Evolutionary conservation across 169 alveolate species (phyloP), one percentile per base, ranked within the genome.

Genomic region (Plasmodium berghei): DNA sequence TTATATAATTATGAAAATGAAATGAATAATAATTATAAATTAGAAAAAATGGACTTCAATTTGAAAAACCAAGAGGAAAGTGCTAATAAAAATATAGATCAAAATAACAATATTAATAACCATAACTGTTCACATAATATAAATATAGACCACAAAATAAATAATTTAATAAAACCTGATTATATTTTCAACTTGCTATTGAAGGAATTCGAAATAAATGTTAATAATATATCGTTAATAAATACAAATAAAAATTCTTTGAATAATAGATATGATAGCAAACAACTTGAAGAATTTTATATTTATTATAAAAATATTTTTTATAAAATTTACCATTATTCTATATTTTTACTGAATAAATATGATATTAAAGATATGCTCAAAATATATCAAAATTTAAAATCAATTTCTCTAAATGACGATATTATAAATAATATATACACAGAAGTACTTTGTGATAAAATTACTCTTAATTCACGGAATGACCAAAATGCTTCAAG

Each of bases 331-430:
- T 77, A 63, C 46, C 63, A 77, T 77, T 77, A 77, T 52, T 28
- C 77, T 58, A 77, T 77, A 63, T 77, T 77, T 49, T 42, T 77
- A 20, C 67, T 77, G 26, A 66, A 45, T 69, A 77, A 77, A 52
- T 66, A 77, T 77, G 75, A 77, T 16, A 67, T 70, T 42, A 70
- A 49, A 49, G 73, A 77, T 14, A 77, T 63, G 89, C 49, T 77
- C 20, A 18, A 26, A 40, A 77, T 77, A 16, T 77, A 77, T 46
- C 48, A 77, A 64, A 63, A 63, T n/a, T 48, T 77, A 10, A 52
- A 64, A 12, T 52, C 89, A 28, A 67, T 48, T n/a, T 66, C 77
- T 20, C 9, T 77, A 52, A 63, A 64, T 55, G 89, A 77, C n/a
- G 59, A 63, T 42, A 42, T 77, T 4, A 70, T 77, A 42, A 64